phyloP scores from a whole-genome alignment of 768 basidiomycete genomes.

The Nidularia sp. region DNA sequence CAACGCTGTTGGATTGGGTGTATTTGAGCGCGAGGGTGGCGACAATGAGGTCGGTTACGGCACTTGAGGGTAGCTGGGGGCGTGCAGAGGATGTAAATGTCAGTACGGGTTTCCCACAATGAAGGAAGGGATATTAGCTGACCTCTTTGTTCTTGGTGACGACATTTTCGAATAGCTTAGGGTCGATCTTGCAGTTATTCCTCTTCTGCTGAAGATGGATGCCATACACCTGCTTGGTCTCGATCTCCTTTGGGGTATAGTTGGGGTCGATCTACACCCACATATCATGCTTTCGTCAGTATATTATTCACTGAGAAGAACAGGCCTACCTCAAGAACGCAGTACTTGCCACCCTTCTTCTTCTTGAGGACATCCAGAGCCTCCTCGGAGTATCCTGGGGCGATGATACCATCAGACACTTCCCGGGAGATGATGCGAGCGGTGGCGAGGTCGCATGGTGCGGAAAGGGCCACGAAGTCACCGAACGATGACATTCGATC shows the following conservation, averaged over 20 bases:
- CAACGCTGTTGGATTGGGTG: slow-evolving; percentile 98
- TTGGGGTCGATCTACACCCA: slow-evolving; percentile 74
- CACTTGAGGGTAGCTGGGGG: slow-evolving; percentile 67
- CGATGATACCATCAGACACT: slow-evolving; percentile 97
- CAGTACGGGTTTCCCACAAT: background rate
- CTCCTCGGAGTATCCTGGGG: slow-evolving; percentile 85
- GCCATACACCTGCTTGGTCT: slow-evolving; percentile 96
- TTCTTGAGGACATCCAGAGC: slow-evolving; percentile 88
- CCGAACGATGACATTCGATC: slow-evolving; percentile 99
- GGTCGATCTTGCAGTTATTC: slow-evolving; percentile 86
- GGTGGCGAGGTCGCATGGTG: slow-evolving; percentile 89
- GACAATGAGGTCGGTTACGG: slow-evolving; percentile 88
- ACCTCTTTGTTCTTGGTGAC: slow-evolving; percentile 89
- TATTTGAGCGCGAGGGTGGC: slow-evolving; percentile 97
- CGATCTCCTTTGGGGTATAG: slow-evolving; percentile 74
- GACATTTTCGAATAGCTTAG: slow-evolving; percentile 77
- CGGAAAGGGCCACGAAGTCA: slow-evolving; percentile 95
- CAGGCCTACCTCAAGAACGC: slow-evolving; percentile 76
- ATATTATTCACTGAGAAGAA: background rate
- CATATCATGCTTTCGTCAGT: background rate
- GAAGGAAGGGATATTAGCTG: slow-evolving; percentile 14
- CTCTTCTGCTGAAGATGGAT: slow-evolving; percentile 85
- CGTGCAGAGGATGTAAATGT: slow-evolving; percentile 33
- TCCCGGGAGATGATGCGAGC: slow-evolving; percentile 98
- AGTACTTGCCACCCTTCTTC: slow-evolving; percentile 99